Percentiles rank a stretch among this genome's conserved stretches.
Evolutionary conservation across 176 grass and related monocot genomes (phyloP).

Genomic region (Areca catechu): DNA sequence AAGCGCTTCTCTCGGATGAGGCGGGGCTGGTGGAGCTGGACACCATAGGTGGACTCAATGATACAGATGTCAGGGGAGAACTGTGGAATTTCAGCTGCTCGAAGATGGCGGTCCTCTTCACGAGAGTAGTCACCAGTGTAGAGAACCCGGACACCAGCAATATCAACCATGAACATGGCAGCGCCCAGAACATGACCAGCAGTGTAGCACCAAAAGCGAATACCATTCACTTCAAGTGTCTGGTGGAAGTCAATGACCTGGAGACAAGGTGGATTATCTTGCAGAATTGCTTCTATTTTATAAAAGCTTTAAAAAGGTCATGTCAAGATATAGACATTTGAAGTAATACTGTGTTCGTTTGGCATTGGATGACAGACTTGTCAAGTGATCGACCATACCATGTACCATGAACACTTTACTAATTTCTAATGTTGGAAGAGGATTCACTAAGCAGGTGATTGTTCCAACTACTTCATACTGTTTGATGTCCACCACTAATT

Average conservation of each 20-base stretch:
- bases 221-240: slow-evolving; percentile 87
- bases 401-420: too few relatives aligned
- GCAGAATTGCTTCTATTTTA: too few relatives aligned
- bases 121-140: slow-evolving; percentile 92
- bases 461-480: too few relatives aligned
- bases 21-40: slow-evolving; percentile 79
- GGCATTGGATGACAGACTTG: too few relatives aligned
- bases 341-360: too few relatives aligned
- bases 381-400: too few relatives aligned
- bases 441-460: too few relatives aligned
- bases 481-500: too few relatives aligned
- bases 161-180: slow-evolving; percentile 99
- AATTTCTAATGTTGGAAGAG: too few relatives aligned
- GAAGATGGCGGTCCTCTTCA: slow-evolving; percentile 83
- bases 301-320: too few relatives aligned
- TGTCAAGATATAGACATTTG: too few relatives aligned
- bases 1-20: slow-evolving; percentile 75
- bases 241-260: slow-evolving; percentile 99
- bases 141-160: slow-evolving; percentile 81
- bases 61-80: slow-evolving; percentile 90
- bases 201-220: slow-evolving; percentile 99
- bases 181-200: slow-evolving; percentile 92
- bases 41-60: slow-evolving; percentile 85
- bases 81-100: slow-evolving; percentile 76
- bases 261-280: slow-evolving; percentile 1